Evolutionary conservation across 2,329 filamentous ascomycete genomes (phyloP).

Genomic region (Myriosclerotinia curreyana): DNA sequence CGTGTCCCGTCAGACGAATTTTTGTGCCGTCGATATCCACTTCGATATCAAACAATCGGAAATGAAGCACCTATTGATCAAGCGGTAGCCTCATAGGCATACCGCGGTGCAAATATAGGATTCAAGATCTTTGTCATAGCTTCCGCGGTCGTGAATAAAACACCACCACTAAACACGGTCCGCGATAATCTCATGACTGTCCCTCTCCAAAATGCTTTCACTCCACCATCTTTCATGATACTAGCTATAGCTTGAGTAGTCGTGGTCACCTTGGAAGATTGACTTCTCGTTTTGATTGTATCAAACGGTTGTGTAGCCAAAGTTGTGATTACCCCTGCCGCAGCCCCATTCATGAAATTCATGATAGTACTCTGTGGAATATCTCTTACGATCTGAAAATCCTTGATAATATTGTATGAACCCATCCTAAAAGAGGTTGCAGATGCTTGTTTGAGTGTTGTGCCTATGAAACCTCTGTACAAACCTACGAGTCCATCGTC

Average conservation of each 20-base stretch:
- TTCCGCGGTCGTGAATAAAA: slow-evolving; percentile 30
- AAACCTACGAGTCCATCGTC: slow-evolving; percentile 45
- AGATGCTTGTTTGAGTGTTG: slow-evolving; percentile 48
- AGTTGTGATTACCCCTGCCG: slow-evolving; percentile 60
- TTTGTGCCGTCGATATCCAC: slow-evolving; percentile 13
- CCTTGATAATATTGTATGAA: slow-evolving; percentile 47
- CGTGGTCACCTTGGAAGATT: slow-evolving; percentile 56
- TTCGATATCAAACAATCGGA: neutral
- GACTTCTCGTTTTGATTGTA: slow-evolving; percentile 60
- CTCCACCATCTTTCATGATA: slow-evolving; percentile 54
- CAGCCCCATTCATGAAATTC: slow-evolving; percentile 60
- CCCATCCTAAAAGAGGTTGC: slow-evolving; percentile 45
- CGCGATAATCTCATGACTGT: slow-evolving; percentile 65
- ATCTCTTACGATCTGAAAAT: slow-evolving; percentile 44
- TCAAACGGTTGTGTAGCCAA: slow-evolving; percentile 60
- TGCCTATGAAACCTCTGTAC: slow-evolving; percentile 46
- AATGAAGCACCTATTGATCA: neutral
- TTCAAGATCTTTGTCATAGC: slow-evolving; percentile 26
- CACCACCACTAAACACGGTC: slow-evolving; percentile 61
- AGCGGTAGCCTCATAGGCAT: neutral
- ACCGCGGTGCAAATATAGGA: slow-evolving; percentile 22
- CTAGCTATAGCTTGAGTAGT: slow-evolving; percentile 55
- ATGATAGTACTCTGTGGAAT: slow-evolving; percentile 44
- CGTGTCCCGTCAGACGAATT: neutral
- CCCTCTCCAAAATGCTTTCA: slow-evolving; percentile 63